Evolutionary conservation across 2,329 filamentous ascomycete genomes (phyloP).

Genomic region (Knufia petricola): DNA sequence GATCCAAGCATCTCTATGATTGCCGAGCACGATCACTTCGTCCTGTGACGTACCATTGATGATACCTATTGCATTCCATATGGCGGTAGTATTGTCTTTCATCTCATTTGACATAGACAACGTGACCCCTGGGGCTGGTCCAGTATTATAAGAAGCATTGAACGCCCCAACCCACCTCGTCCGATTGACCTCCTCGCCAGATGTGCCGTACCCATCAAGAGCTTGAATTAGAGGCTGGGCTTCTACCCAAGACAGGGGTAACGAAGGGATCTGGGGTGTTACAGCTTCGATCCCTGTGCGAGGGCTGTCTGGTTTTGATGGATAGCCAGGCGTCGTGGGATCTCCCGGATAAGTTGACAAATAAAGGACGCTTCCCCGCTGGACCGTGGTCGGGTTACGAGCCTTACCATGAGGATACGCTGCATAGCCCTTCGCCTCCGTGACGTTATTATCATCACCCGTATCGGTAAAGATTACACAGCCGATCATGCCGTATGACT

Average conservation of each 20-base stretch:
- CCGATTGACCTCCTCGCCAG: slow-evolving; percentile 27
- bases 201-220: slow-evolving; percentile 27
- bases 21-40: slow-evolving; percentile 83
- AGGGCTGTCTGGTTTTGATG: slow-evolving; percentile 24
- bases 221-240: slow-evolving; percentile 26
- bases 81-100: slow-evolving; percentile 67
- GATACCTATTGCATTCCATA: slow-evolving; percentile 87
- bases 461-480: slow-evolving; percentile 39
- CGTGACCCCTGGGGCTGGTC: slow-evolving; percentile 23
- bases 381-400: slow-evolving; percentile 37
- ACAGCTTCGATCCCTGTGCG: slow-evolving; percentile 24
- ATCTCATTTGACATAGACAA: slow-evolving; percentile 23
- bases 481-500: slow-evolving; percentile 38
- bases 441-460: slow-evolving; percentile 39
- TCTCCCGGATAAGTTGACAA: slow-evolving; percentile 24
- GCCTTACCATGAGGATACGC: slow-evolving; percentile 37
- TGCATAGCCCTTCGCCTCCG: slow-evolving; percentile 36
- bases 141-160: slow-evolving; percentile 28
- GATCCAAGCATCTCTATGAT: slow-evolving; percentile 85
- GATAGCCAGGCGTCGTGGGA: slow-evolving; percentile 24
- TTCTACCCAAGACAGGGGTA: slow-evolving; percentile 27
- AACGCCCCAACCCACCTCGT: slow-evolving; percentile 27
- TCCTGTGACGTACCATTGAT: slow-evolving; percentile 72
- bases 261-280: slow-evolving; percentile 28
- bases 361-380: slow-evolving; percentile 37